These are phyloP conservation scores for Botrytis pseudocinerea DNA, from an alignment of 2,329 filamentous ascomycete species.

Conservation along the genomic window DNA sequence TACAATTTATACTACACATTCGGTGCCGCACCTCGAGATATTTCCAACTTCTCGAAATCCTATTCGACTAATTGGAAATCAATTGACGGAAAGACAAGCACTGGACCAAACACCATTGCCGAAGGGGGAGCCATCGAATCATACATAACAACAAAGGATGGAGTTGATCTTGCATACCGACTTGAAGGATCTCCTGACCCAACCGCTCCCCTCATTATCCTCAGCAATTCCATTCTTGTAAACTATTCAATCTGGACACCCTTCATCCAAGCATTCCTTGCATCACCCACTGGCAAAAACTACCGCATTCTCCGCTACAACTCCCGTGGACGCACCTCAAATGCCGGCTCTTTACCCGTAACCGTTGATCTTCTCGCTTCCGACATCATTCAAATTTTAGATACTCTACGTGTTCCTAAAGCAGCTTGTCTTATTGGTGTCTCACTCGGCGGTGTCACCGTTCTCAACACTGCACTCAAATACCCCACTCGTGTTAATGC, in stretches of 20 bases:
- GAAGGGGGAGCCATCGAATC: slow-evolving; percentile 61
- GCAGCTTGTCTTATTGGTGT: slow-evolving; percentile 73
- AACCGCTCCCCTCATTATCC: slow-evolving; percentile 69
- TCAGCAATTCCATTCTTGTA: slow-evolving; percentile 79
- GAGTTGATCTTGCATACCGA: slow-evolving; percentile 68
- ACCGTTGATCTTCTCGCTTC: slow-evolving; percentile 59
- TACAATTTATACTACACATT: slow-evolving; percentile 81
- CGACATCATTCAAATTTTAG: slow-evolving; percentile 66
- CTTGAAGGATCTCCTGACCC: slow-evolving; percentile 71
- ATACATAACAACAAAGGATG: slow-evolving; percentile 67
- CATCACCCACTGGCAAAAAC: slow-evolving; percentile 39
- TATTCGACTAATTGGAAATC: slow-evolving; percentile 40
- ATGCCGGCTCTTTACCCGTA: slow-evolving; percentile 30
- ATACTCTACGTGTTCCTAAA: slow-evolving; percentile 66
- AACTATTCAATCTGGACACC: slow-evolving; percentile 79
- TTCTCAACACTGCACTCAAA: slow-evolving; percentile 69
- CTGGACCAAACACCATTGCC: slow-evolving; percentile 42
- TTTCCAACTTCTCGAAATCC: slow-evolving; percentile 42
- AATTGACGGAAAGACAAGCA: slow-evolving; percentile 51
- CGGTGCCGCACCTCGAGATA: slow-evolving; percentile 69
- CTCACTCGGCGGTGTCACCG: slow-evolving; percentile 77
- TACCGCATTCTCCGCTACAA: slow-evolving; percentile 78
- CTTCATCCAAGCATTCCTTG: slow-evolving; percentile 51
- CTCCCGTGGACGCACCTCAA: slow-evolving; percentile 57
- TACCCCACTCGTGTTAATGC: slow-evolving; percentile 59